Evolutionary conservation across 495 filamentous ascomycete genomes (phyloP).

Genomic region (Neurospora intermedia): DNA sequence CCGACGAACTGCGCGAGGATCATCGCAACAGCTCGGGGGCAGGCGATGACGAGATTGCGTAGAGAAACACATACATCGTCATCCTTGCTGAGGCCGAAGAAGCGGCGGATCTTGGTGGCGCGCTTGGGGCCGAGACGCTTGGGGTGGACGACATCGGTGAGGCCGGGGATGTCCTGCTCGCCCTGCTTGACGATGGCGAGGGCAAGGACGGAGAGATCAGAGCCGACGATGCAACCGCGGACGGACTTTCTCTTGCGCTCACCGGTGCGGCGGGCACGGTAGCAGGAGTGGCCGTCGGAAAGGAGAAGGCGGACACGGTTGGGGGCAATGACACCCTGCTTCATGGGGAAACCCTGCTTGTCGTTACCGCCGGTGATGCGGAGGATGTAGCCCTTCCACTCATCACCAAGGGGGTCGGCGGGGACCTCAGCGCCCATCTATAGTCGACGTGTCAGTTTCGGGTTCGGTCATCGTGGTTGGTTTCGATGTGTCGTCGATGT

Average conservation of each 20-base stretch:
- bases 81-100: constrained; percentile 99
- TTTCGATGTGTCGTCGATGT: constrained; percentile 2
- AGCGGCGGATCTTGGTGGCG: constrained; percentile 96
- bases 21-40: constrained; percentile 35
- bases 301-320: constrained; percentile 95
- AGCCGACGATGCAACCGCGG: constrained; percentile 93
- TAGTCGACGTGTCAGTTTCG: not conserved
- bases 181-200: constrained; percentile 95
- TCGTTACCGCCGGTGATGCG: constrained; percentile 99
- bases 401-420: constrained; percentile 87
- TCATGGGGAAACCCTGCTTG: constrained; percentile 99
- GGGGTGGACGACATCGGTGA: constrained; percentile 93
- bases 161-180: constrained; percentile 80
- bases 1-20: constrained; percentile 33
- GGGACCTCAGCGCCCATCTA: constrained; percentile 95
- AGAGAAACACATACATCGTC: constrained; percentile 77
- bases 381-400: constrained; percentile 98
- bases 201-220: constrained; percentile 87
- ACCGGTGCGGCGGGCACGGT: constrained; percentile 91
- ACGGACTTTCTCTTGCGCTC: constrained; percentile 99
- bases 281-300: constrained; percentile 89
- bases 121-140: constrained; percentile 98
- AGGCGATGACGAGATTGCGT: constrained; percentile 46
- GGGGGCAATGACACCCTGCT: constrained; percentile 98
- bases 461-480: constrained; percentile 17